Base-by-base conservation (phyloP, 164 flowering plant genomes). In the Berberis vulgaris region DNA sequence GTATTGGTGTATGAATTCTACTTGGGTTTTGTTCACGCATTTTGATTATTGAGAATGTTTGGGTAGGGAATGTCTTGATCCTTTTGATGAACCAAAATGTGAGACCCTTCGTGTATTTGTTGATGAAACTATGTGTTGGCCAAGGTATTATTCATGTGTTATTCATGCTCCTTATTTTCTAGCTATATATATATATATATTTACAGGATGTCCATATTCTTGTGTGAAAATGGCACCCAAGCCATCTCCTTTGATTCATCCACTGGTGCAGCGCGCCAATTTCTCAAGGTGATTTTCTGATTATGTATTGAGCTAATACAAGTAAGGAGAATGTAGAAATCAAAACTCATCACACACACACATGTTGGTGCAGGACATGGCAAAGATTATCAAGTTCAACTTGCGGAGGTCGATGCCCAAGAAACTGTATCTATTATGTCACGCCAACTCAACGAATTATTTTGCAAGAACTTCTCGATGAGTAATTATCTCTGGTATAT, bases 21-120 rank as follows among this genome's bases (percentile, higher is more conserved):
- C 26, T 26, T 26, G 26, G 26, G 26, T 26, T 26, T 26, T 26
- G 26, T 26, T 26, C 26, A 26, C 26, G 26, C 26, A 26, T 26
- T 26, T 26, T 26, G 26, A 26, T 26, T 26, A 26, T 26, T 26
- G 26, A 26, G 26, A 26, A 26, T 26, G 26, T 39, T 64, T 68
- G 45, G 77, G 71, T 56, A 89, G 96, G 57, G 97, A 94, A 72
- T 79, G 82, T 70, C 54, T 82, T 59, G 97, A 94, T 82, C 96
- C 97, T 39, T 94, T 94, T 74, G 99, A 94, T 12, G 72, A 80
- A 42, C 99, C 99, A 46, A 96, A 94, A 74, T 91, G 93, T 69
- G 97, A 89, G 71, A 97, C 99, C 47, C 67, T 75, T 68, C 88
- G 91, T 79, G 6, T 94, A 45, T 94, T 94, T 60, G 85, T 94